These are phyloP conservation scores for Malania oleifera DNA, from an alignment of 164 flowering plant species.

Conservation along the genomic window DNA sequence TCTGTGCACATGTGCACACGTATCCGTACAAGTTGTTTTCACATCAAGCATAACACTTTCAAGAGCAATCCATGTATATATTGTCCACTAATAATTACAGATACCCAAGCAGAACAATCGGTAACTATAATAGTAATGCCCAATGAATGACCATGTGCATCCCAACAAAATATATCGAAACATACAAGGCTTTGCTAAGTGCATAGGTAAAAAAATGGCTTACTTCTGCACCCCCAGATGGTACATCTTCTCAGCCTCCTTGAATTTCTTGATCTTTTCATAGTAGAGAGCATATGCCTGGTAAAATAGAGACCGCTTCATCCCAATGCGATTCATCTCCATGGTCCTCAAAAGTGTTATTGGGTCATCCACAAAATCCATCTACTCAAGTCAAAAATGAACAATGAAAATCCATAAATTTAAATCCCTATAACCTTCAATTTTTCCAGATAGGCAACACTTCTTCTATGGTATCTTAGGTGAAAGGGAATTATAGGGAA, in stretches of 20 bases:
- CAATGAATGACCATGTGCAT: too few species aligned
- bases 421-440: background rate
- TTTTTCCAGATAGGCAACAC: too few species aligned
- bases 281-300: slow-evolving; percentile 88
- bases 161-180: too few species aligned
- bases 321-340: slow-evolving; percentile 70
- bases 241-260: slow-evolving; percentile 82
- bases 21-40: too few species aligned
- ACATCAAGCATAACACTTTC: background rate
- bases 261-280: slow-evolving; percentile 81
- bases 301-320: slow-evolving; percentile 63
- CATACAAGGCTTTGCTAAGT: background rate
- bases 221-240: slow-evolving; percentile 79
- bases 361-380: slow-evolving; percentile 93
- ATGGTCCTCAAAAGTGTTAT: slow-evolving; percentile 47
- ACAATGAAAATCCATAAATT: background rate
- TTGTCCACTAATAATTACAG: too few species aligned
- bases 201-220: slow-evolving; percentile 17
- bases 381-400: slow-evolving; percentile 29
- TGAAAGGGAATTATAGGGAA: too few species aligned
- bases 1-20: too few species aligned
- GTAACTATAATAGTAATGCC: too few species aligned
- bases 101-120: too few species aligned
- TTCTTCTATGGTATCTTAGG: too few species aligned
- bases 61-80: background rate